These are phyloP conservation scores for Paramecium tetraurelia DNA, from an alignment of 73 alveolate genomes.

Conservation along the genomic window DNA sequence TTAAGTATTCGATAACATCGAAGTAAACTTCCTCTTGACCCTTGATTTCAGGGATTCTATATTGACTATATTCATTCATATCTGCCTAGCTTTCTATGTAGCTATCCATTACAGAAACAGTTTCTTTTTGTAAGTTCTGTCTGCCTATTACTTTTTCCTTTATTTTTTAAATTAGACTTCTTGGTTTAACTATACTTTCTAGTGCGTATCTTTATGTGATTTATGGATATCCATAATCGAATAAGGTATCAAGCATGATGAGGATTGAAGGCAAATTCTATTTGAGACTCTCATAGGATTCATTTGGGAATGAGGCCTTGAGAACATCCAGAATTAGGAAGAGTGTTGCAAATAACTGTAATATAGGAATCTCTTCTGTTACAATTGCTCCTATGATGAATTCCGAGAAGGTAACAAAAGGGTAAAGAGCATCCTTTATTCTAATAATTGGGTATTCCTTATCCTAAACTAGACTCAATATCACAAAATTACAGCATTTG, in stretches of 20 bases:
- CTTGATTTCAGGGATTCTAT: slow-evolving; percentile 26
- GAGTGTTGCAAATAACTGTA: not conserved
- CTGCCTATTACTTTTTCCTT: slow-evolving; percentile 57
- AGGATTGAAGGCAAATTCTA: not conserved
- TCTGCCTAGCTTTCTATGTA: slow-evolving; percentile 49
- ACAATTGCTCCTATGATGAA: slow-evolving; percentile 35
- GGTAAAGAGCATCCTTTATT: slow-evolving; percentile 43
- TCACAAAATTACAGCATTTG: not conserved
- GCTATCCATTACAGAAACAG: slow-evolving; percentile 17
- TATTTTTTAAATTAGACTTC: slow-evolving; percentile 45
- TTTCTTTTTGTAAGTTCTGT: slow-evolving; percentile 48
- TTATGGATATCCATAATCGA: slow-evolving; percentile 56
- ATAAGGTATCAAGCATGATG: slow-evolving; percentile 48
- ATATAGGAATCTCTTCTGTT: slow-evolving; percentile 49
- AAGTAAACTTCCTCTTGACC: slow-evolving; percentile 54
- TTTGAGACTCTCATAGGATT: slow-evolving; percentile 39
- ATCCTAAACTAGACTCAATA: not conserved
- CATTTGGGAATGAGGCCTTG: not conserved
- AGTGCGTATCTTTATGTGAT: slow-evolving; percentile 48
- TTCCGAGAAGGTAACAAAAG: slow-evolving; percentile 46
- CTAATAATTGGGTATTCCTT: slow-evolving; percentile 53
- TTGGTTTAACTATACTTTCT: slow-evolving; percentile 50
- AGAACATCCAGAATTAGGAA: not conserved
- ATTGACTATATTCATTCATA: slow-evolving; percentile 17
- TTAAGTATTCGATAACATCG: slow-evolving; percentile 58